Evolutionary conservation across 2,329 filamentous ascomycete genomes (phyloP).

Genomic region (Chalaropsis thielavioides): DNA sequence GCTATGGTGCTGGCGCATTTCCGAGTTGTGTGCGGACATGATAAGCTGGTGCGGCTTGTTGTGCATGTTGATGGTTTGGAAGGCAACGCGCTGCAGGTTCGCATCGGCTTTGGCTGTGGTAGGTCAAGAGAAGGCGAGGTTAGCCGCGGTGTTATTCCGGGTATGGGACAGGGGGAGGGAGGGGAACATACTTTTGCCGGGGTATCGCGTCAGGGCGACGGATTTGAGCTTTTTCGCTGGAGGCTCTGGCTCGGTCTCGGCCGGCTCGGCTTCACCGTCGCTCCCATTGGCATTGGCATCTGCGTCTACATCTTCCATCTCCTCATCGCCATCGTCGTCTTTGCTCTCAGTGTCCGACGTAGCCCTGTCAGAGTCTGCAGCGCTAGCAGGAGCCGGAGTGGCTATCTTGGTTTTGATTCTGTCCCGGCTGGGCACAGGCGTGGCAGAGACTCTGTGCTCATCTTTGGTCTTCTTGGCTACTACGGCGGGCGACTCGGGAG

Average conservation of each 20-base stretch:
- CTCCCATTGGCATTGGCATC: background rate
- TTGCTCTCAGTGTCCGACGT: background rate
- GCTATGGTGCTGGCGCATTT: conserved; percentile 16
- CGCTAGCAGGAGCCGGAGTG: background rate
- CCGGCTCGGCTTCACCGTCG: background rate
- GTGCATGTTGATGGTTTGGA: conserved; percentile 56
- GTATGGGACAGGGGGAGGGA: background rate
- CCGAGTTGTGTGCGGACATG: conserved; percentile 27
- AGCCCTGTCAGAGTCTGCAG: conserved; percentile 1
- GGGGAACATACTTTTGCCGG: conserved; percentile 13
- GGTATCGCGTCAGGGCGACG: conserved; percentile 12
- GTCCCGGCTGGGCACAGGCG: conserved; percentile 9
- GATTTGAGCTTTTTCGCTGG: conserved; percentile 12
- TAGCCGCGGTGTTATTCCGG: background rate
- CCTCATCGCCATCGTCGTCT: background rate
- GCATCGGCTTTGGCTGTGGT: conserved; percentile 7
- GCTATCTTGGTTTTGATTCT: conserved; percentile 11
- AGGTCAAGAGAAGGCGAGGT: background rate
- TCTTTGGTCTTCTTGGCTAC: background rate
- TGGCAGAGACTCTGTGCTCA: background rate
- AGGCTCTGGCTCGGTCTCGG: background rate
- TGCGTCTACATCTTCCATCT: background rate
- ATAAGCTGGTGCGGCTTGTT: conserved; percentile 53
- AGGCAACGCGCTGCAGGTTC: conserved; percentile 15
- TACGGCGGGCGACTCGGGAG: conserved; percentile 6